Evolutionary conservation across 768 basidiomycete species (phyloP), one percentile per base, ranked within the genome.

Genomic region (Boletus pseudopeckii): DNA sequence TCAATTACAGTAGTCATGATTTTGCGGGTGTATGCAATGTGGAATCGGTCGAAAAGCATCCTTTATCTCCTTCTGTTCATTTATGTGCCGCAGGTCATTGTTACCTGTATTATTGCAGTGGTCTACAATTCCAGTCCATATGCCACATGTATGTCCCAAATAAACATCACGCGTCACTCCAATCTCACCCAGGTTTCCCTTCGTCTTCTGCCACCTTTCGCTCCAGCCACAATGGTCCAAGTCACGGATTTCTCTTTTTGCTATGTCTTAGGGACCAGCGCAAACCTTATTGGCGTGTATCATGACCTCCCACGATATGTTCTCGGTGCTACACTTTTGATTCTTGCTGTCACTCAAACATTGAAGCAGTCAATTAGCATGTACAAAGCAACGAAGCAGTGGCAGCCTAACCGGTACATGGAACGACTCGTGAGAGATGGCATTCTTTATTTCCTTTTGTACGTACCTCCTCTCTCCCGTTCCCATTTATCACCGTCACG

Each of bases 381-480:
- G 54, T 45, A 60, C 47, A 26, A 32, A 5, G 39, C 37, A 7
- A 60, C 59, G 5, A 52, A 48, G 32, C 51, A 15, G 10, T 61
- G 59, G 59, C 47, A 49, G 7, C 36, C 32, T 13, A 61, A 61
- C 36, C 22, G 18, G 28, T 61, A 57, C 41, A 50, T 56, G 18
- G 22, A 30, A 17, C 50, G 18, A 3, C 30, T 61, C 1, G 10
- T 30, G 15, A 50, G 11, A 11, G 60, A 62, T 20, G 60, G 60
- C 5, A 28, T 39, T 1, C 13, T 45, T n/a, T 61, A 53, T 26
- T 61, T 61, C 15, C 26, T 44, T n/a, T 26, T 28, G 43, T 44
- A 30, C 26, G n/a, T n/a, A 11, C 6, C 6, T 20, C 39, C 38
- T 2, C n/a, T n/a, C 4, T 37, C 36, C 8, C 7, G 30, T 37